Evolutionary conservation across 2,329 filamentous ascomycete species (phyloP), one percentile per base, ranked within the genome.

Genomic region (Dactylellina leptospora): DNA sequence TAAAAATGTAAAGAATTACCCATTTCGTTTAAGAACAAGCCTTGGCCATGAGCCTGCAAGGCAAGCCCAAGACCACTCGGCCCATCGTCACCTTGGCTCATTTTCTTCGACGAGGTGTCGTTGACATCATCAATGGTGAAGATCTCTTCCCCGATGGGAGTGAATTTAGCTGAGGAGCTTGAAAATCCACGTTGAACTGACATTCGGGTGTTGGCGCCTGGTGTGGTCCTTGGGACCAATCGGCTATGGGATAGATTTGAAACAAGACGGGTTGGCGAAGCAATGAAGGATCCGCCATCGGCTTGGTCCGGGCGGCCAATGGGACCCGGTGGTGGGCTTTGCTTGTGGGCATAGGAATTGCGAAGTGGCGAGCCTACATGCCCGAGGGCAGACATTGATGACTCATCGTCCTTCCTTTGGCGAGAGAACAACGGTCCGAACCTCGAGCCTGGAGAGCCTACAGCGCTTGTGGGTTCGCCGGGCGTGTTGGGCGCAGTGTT

Each of bases 291-390:
- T 58, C 58, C 66, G n/a, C 51, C 36, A 25, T 76, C 75, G 6
- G 60, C 48, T 28, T 73, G 58, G 13, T 76, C 75, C 11, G 69
- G 62, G 33, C 74, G 68, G 11, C 72, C 72, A 42, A 77, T 71
- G 23, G 74, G 56, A 48, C 75, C 75, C 28, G 75, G 74, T 10
- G 75, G 74, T 38, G 76, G 75, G 47, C 74, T 76, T 27, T 73
- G 64, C 36, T 76, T 75, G 9, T 74, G 73, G 4, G 76, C 78
- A 4, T 82, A 84, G 1, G 85, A 86, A 77, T 88, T 87, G 54
- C 87, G 86, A 0, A 89, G 82, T 8, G 87, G 87, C 2, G 87
- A 89, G 36, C 87, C 87, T 45, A 89, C 84, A 76, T 87, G 86
- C 45, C 85, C 85, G 59, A 86, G 83, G 1, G 83, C 83, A 16